A percentile compares a stretch with the other conserved stretches of the same genome.
Evolutionary conservation across 2,329 filamentous ascomycete genomes (phyloP).

Genomic region (Chrysosphaeria jannelii): DNA sequence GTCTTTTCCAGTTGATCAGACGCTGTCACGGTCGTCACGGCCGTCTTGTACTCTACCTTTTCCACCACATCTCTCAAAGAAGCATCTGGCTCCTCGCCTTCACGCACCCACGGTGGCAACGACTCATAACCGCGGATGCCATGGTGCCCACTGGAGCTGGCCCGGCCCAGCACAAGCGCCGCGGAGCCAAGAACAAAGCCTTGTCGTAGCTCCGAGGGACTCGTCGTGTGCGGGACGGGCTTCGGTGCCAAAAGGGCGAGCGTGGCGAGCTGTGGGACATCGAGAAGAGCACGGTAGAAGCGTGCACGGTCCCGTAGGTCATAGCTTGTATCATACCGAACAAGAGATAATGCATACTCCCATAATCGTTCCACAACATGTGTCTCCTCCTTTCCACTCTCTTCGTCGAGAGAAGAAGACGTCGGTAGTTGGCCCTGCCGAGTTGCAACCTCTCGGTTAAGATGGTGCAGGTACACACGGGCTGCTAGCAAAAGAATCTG

Average conservation of each 20-base stretch:
- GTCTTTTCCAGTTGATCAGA: slow-evolving; percentile 19
- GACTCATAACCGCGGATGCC: slow-evolving; percentile 51
- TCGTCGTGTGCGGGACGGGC: slow-evolving; percentile 69
- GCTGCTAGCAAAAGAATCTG: slow-evolving; percentile 81
- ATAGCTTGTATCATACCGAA: slow-evolving; percentile 81
- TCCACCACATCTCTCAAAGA: slow-evolving; percentile 32
- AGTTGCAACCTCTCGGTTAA: slow-evolving; percentile 30
- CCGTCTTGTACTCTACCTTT: too few relatives aligned
- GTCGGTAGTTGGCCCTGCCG: too few relatives aligned
- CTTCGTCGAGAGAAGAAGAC: not conserved
- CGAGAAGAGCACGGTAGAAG: slow-evolving; percentile 60
- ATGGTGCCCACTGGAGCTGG: slow-evolving; percentile 18
- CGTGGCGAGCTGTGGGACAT: slow-evolving; percentile 61
- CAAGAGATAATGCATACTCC: slow-evolving; percentile 58
- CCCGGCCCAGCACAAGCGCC: slow-evolving; percentile 55
- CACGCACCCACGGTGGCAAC: slow-evolving; percentile 60
- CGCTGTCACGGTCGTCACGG: not conserved
- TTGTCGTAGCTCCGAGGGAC: slow-evolving; percentile 58
- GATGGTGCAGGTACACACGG: slow-evolving; percentile 82
- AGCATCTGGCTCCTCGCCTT: slow-evolving; percentile 52
- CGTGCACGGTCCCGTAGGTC: slow-evolving; percentile 77
- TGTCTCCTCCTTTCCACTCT: not conserved
- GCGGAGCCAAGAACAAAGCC: slow-evolving; percentile 57
- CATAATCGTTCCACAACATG: slow-evolving; percentile 54
- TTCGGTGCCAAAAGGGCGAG: slow-evolving; percentile 82